Evolutionary conservation across 441 rosid species (phyloP).

Genomic region (Brassica balearica): DNA sequence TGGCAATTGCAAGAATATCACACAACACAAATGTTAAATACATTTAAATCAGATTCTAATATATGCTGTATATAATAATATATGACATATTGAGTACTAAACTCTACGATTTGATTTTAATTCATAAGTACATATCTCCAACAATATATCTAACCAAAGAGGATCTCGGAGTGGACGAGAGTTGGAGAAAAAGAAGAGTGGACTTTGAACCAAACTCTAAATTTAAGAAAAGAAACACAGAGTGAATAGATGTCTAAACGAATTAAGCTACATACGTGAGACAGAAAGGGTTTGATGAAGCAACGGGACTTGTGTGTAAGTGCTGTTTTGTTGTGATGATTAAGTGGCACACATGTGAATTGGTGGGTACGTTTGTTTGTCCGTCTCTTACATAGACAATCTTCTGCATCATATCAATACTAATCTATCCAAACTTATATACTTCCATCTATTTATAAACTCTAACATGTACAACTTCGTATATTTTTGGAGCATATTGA

Average conservation of each 20-base stretch:
- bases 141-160: background rate
- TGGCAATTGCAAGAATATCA: background rate
- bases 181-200: background rate
- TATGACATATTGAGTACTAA: background rate
- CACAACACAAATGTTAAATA: background rate
- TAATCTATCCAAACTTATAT: slow-evolving; percentile 29
- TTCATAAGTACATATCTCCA: background rate
- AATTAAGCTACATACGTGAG: slow-evolving; percentile 24
- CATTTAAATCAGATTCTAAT: background rate
- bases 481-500: slow-evolving; percentile 9
- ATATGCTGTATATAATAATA: background rate
- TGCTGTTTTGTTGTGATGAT: slow-evolving; percentile 47
- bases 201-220: background rate
- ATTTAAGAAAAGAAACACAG: background rate
- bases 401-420: slow-evolving; percentile 21
- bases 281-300: slow-evolving; percentile 25
- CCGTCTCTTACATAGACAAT: slow-evolving; percentile 42
- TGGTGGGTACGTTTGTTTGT: slow-evolving; percentile 50
- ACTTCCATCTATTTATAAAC: slow-evolving; percentile 14
- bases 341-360: slow-evolving; percentile 47
- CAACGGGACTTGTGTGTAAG: slow-evolving; percentile 38
- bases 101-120: background rate
- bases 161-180: background rate
- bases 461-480: slow-evolving; percentile 14
- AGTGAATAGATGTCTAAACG: slow-evolving; percentile 20